Evolutionary conservation across 805 yeast genomes (phyloP).

Genomic region (Ogataea nitratoaversa): DNA sequence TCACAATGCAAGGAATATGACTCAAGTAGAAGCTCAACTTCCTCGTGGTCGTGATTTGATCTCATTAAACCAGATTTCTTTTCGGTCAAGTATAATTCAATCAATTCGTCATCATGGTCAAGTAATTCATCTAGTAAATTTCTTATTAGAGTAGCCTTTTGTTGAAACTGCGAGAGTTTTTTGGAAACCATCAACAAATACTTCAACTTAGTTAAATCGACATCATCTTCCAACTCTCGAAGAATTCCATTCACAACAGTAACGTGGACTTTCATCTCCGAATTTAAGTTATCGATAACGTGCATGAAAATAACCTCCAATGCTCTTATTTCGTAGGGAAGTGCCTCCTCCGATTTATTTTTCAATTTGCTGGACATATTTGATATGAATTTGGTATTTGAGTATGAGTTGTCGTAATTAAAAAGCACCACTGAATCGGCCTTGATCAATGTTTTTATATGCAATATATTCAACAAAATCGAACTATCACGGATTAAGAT

Average conservation of each 20-base stretch:
- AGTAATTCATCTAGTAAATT: constrained; percentile 81
- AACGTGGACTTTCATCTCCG: constrained; percentile 83
- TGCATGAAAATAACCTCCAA: constrained; percentile 81
- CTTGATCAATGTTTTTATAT: constrained; percentile 49
- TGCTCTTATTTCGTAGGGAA: constrained; percentile 90
- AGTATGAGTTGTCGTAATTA: constrained; percentile 40
- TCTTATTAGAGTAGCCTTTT: constrained; percentile 76
- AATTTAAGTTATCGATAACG: constrained; percentile 70
- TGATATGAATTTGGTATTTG: constrained; percentile 40
- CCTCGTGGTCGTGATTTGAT: constrained; percentile 65
- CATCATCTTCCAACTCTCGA: constrained; percentile 72
- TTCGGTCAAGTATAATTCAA: constrained; percentile 75
- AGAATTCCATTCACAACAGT: constrained; percentile 72
- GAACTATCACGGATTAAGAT: constrained; percentile 44
- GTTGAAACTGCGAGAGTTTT: constrained; percentile 75
- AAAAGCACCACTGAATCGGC: constrained; percentile 50
- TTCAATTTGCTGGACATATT: constrained; percentile 38
- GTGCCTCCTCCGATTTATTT: constrained; percentile 30
- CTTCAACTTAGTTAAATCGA: constrained; percentile 74
- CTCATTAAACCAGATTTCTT: constrained; percentile 41
- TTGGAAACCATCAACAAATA: constrained; percentile 80
- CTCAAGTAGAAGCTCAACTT: constrained; percentile 85
- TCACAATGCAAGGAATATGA: constrained; percentile 88
- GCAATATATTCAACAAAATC: constrained; percentile 44
- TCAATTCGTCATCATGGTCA: constrained; percentile 84